A percentile compares a stretch with the other conserved stretches of the same genome.
Conservation (phyloP, 805 yeast species). For the Metschnikowia continentalis region DNA sequence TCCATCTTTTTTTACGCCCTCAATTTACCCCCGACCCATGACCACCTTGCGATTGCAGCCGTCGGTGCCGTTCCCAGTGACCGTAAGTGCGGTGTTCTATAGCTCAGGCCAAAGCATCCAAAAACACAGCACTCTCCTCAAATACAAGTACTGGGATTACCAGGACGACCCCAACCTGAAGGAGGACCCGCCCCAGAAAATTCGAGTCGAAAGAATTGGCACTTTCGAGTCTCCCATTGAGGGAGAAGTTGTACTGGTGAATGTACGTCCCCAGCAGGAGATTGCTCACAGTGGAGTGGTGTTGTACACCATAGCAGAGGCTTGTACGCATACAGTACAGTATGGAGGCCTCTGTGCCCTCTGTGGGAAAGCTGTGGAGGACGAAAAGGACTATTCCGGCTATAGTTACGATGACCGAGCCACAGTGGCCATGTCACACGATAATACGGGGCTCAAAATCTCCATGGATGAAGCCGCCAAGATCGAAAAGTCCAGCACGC, state of each 20-base stretch:
- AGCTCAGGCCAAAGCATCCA: slow-evolving; percentile 42
- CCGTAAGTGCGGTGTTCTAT: slow-evolving; percentile 48
- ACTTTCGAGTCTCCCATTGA: slow-evolving; percentile 80
- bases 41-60: slow-evolving; percentile 56
- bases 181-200: slow-evolving; percentile 38
- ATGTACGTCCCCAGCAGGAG: slow-evolving; percentile 55
- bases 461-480: slow-evolving; percentile 82
- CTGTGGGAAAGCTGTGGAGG: slow-evolving; percentile 77
- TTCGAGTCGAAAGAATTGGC: slow-evolving; percentile 65
- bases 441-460: slow-evolving; percentile 76
- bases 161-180: slow-evolving; percentile 50
- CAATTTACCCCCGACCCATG: slow-evolving; percentile 7
- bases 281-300: slow-evolving; percentile 44
- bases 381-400: slow-evolving; percentile 70
- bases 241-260: slow-evolving; percentile 56
- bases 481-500: slow-evolving; percentile 66
- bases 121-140: slow-evolving; percentile 52
- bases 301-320: slow-evolving; percentile 63
- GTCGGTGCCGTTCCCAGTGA: slow-evolving; percentile 65
- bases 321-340: slow-evolving; percentile 89
- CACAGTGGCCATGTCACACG: slow-evolving; percentile 85
- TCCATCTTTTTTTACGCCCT: no score
- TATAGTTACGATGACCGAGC: slow-evolving; percentile 68
- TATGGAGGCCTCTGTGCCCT: slow-evolving; percentile 93
- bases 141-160: slow-evolving; percentile 65